phyloP scores from a whole-genome alignment of 2,329 filamentous ascomycete species.

The Blastomyces parvus region DNA sequence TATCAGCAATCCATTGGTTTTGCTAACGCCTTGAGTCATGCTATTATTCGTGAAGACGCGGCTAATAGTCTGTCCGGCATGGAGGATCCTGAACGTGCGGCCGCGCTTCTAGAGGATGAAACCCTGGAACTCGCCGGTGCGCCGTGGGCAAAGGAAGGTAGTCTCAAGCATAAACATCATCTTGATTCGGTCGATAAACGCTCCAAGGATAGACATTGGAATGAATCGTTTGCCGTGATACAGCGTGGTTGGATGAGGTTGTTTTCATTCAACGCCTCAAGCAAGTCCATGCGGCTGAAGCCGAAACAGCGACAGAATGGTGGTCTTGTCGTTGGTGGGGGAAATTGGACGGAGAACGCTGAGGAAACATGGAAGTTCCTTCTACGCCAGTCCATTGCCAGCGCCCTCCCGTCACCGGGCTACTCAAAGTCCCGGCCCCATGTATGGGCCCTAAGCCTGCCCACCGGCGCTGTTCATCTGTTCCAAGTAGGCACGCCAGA shows the following conservation, averaged over 20 bases:
- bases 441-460: slow-evolving; percentile 88
- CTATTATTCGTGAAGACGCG: slow-evolving; percentile 77
- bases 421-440: slow-evolving; percentile 85
- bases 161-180: slow-evolving; percentile 92
- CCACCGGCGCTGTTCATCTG: slow-evolving; percentile 89
- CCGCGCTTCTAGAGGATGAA: slow-evolving; percentile 78
- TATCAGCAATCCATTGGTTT: slow-evolving; percentile 97
- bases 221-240: slow-evolving; percentile 88
- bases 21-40: slow-evolving; percentile 89
- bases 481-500: slow-evolving; percentile 96
- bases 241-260: slow-evolving; percentile 90
- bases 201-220: slow-evolving; percentile 90
- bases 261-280: slow-evolving; percentile 78
- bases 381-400: slow-evolving; percentile 84
- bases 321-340: slow-evolving; percentile 73
- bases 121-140: slow-evolving; percentile 82
- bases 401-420: slow-evolving; percentile 76
- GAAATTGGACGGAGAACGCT: slow-evolving; percentile 97
- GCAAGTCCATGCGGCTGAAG: slow-evolving; percentile 58
- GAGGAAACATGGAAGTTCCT: slow-evolving; percentile 80
- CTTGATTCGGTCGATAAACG: slow-evolving; percentile 83
- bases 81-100: slow-evolving; percentile 51
- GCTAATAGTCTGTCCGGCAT: slow-evolving; percentile 43
- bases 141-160: slow-evolving; percentile 97
- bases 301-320: slow-evolving; percentile 44